These are phyloP conservation scores for Begonia masoniana DNA, from an alignment of 306 rosid genomes.

Conservation along the genomic window DNA sequence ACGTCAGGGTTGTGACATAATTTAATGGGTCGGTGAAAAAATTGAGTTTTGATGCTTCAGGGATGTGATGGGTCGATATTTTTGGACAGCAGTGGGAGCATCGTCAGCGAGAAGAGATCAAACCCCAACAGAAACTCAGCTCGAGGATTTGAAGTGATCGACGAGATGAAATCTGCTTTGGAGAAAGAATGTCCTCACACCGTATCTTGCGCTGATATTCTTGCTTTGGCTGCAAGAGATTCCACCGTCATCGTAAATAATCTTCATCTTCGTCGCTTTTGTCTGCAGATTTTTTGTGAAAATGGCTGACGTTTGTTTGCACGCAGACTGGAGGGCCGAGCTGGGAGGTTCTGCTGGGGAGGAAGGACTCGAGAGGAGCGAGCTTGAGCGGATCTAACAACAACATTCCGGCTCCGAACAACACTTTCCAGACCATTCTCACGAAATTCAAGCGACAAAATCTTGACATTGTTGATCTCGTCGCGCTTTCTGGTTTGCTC, in stretches of 20 bases:
- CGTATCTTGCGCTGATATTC: slow-evolving; percentile 86
- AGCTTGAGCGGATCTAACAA: slow-evolving; percentile 86
- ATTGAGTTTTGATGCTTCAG: slow-evolving; percentile 25
- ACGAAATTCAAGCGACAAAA: slow-evolving; percentile 70
- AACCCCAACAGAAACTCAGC: slow-evolving; percentile 70
- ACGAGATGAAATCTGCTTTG: slow-evolving; percentile 59
- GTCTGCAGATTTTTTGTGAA: background rate
- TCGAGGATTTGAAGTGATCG: slow-evolving; percentile 65
- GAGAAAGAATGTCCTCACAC: slow-evolving; percentile 66
- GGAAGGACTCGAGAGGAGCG: slow-evolving; percentile 65
- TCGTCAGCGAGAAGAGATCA: slow-evolving; percentile 58
- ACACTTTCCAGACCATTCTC: slow-evolving; percentile 75
- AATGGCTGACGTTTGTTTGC: background rate
- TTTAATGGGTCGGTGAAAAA: background rate
- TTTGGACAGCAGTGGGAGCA: slow-evolving; percentile 48
- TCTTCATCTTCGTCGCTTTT: background rate
- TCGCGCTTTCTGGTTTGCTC: slow-evolving; percentile 62
- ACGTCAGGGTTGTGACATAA: background rate
- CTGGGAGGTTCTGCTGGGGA: slow-evolving; percentile 83
- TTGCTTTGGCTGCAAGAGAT: slow-evolving; percentile 81
- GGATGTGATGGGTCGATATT: slow-evolving; percentile 87
- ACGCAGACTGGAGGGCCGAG: slow-evolving; percentile 70
- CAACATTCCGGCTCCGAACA: slow-evolving; percentile 91
- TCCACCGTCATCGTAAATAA: slow-evolving; percentile 58
- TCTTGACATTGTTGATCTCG: slow-evolving; percentile 73